Evolutionary conservation across 257 asterid species (phyloP).

Genomic region (Marsdenia floribunda): DNA sequence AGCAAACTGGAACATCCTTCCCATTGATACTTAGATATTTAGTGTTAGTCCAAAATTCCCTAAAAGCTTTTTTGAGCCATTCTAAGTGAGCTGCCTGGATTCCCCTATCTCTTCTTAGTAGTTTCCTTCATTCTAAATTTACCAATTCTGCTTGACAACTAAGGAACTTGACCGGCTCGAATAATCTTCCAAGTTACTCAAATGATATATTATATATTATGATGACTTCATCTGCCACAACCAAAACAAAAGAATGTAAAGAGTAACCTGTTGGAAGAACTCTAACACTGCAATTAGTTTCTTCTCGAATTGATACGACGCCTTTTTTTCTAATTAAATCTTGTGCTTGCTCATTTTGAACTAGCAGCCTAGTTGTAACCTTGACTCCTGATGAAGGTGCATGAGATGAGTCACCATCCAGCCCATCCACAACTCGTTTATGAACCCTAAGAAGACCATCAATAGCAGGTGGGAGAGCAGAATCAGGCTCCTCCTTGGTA

Average conservation of each 20-base stretch:
- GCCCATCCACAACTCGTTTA: slow-evolving; percentile 80
- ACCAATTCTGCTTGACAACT: background rate
- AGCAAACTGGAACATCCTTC: background rate
- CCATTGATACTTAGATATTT: background rate
- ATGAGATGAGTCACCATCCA: slow-evolving; percentile 65
- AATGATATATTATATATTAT: background rate
- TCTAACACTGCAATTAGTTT: slow-evolving; percentile 77
- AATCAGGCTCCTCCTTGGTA: slow-evolving; percentile 89
- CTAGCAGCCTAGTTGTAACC: slow-evolving; percentile 73
- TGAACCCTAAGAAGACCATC: slow-evolving; percentile 91
- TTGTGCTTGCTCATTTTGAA: slow-evolving; percentile 92
- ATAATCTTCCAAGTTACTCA: background rate
- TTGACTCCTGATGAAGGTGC: slow-evolving; percentile 53
- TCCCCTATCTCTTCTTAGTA: background rate
- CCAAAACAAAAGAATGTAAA: slow-evolving; percentile 9
- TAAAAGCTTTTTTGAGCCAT: background rate
- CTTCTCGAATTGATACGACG: slow-evolving; percentile 83
- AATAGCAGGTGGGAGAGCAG: slow-evolving; percentile 88
- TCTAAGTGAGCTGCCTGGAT: background rate
- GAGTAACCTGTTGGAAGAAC: slow-evolving; percentile 79
- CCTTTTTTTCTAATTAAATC: slow-evolving; percentile 91
- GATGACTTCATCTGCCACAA: background rate
- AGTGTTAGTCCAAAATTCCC: background rate
- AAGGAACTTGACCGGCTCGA: background rate
- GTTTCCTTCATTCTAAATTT: background rate